phyloP scores from a whole-genome alignment of 2,329 filamentous ascomycete genomes.

The Ceratocystis variospora region DNA sequence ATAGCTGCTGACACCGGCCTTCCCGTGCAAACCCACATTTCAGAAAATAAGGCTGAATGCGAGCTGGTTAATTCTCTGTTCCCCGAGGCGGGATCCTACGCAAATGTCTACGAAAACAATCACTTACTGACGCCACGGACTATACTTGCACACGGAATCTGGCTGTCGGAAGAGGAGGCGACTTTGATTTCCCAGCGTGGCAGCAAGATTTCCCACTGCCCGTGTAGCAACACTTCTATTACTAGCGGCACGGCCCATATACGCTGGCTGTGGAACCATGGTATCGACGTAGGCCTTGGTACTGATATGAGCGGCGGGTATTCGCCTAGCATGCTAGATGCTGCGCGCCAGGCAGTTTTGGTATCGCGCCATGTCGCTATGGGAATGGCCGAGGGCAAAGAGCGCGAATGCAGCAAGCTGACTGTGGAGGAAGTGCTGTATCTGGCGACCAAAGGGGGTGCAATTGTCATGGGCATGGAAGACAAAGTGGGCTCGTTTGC shows the following conservation, averaged over 20 bases:
- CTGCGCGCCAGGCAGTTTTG: conserved; percentile 67
- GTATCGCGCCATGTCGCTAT: conserved; percentile 61
- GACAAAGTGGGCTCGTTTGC: conserved; percentile 67
- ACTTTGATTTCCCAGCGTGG: conserved; percentile 45
- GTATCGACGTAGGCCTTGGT: conserved; percentile 69
- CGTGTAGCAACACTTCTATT: conserved; percentile 70
- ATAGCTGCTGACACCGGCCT: conserved; percentile 50
- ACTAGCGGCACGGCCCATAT: conserved; percentile 68
- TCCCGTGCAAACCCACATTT: conserved; percentile 78
- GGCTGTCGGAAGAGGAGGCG: conserved; percentile 56
- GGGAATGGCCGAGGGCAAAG: conserved; percentile 26
- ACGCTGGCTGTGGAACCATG: conserved; percentile 56
- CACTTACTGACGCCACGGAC: conserved; percentile 58
- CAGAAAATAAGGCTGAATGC: conserved; percentile 66
- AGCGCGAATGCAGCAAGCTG: conserved; percentile 46
- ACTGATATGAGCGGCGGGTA: conserved; percentile 89
- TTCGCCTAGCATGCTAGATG: conserved; percentile 64
- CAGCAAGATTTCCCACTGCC: conserved; percentile 70
- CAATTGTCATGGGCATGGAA: conserved; percentile 61
- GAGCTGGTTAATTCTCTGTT: conserved; percentile 57
- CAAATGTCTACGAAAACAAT: conserved; percentile 62
- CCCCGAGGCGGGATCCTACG: conserved; percentile 49
- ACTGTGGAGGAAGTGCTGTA: conserved; percentile 77
- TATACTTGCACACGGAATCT: conserved; percentile 74
- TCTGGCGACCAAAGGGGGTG: conserved; percentile 78